Conservation (phyloP, 345 rosid species). For the Eucalyptus regnans region DNA sequence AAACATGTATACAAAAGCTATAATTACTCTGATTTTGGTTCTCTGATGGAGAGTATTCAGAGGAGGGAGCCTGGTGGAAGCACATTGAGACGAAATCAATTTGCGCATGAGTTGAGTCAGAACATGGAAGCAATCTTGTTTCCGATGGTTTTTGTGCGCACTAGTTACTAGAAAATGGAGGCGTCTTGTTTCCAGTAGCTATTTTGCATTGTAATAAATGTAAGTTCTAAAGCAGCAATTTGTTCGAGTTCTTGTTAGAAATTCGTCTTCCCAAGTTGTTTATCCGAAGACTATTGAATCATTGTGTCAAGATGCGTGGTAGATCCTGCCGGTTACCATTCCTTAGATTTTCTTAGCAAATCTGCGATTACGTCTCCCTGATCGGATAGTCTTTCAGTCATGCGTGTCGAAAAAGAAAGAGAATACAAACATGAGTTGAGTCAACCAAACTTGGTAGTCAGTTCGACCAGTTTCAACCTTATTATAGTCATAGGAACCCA, state of each 20-base stretch:
- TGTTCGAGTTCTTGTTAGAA: slow-evolving; percentile 5
- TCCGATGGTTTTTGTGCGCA: slow-evolving; percentile 1
- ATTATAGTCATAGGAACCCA: background rate
- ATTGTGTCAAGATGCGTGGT: background rate
- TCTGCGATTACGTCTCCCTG: background rate
- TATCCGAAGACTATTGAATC: background rate
- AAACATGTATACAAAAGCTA: slow-evolving; percentile 4
- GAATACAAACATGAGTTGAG: background rate
- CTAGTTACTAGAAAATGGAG: slow-evolving; percentile 1
- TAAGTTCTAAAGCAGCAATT: slow-evolving; percentile 10
- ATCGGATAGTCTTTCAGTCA: background rate
- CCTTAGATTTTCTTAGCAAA: background rate
- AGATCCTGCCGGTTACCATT: background rate
- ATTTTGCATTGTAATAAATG: background rate
- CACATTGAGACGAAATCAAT: slow-evolving; percentile 40
- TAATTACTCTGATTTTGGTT: background rate
- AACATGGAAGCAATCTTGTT: slow-evolving; percentile 27
- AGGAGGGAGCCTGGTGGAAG: slow-evolving; percentile 7
- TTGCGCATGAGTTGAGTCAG: slow-evolving; percentile 11
- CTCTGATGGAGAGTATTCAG: background rate
- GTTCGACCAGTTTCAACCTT: background rate
- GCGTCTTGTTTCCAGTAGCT: slow-evolving; percentile 26
- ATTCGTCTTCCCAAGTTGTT: background rate
- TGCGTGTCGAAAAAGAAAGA: background rate
- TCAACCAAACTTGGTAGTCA: background rate